Percentiles rank a stretch among this genome's conserved stretches.
Evolutionary conservation across 306 rosid genomes (phyloP).

Genomic region (Betula pendula): DNA sequence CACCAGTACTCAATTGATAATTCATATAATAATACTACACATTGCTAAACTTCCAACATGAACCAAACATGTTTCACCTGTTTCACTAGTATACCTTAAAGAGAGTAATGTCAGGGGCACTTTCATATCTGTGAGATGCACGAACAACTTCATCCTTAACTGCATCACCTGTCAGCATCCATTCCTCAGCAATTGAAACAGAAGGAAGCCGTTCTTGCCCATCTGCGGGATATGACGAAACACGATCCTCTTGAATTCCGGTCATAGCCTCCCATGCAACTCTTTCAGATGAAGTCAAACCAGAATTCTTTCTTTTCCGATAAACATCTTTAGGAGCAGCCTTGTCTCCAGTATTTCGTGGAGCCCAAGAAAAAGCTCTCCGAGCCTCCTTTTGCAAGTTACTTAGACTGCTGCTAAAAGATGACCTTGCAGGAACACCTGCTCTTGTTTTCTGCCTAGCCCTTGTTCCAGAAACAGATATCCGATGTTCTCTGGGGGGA

Average conservation of each 20-base stretch:
- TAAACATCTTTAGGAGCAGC: conserved; percentile 78
- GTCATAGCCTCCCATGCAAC: conserved; percentile 99
- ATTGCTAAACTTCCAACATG: conserved; percentile 9
- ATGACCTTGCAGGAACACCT: conserved; percentile 63
- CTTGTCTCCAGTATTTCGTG: conserved; percentile 72
- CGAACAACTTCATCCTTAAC: conserved; percentile 76
- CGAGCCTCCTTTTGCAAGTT: conserved; percentile 97
- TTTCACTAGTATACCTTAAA: conserved; percentile 67
- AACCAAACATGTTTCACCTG: conserved; percentile 14
- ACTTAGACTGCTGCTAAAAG: conserved; percentile 82
- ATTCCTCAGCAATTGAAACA: conserved; percentile 85
- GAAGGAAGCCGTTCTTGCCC: conserved; percentile 95
- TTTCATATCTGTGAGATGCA: conserved; percentile 86
- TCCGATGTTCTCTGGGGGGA: conserved; percentile 88
- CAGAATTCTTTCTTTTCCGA: conserved; percentile 96
- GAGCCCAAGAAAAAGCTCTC: conserved; percentile 97
- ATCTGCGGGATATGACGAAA: conserved; percentile 69
- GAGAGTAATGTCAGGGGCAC: conserved; percentile 89
- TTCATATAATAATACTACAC: not conserved
- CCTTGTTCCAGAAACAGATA: conserved; percentile 76
- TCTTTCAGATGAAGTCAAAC: conserved; percentile 85
- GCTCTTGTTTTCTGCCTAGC: conserved; percentile 73
- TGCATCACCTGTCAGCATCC: conserved; percentile 92
- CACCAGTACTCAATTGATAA: not conserved
- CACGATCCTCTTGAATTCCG: conserved; percentile 91